Evolutionary conservation across 208 protist genomes (phyloP).

Genomic region (Strigomonas oncopelti): DNA sequence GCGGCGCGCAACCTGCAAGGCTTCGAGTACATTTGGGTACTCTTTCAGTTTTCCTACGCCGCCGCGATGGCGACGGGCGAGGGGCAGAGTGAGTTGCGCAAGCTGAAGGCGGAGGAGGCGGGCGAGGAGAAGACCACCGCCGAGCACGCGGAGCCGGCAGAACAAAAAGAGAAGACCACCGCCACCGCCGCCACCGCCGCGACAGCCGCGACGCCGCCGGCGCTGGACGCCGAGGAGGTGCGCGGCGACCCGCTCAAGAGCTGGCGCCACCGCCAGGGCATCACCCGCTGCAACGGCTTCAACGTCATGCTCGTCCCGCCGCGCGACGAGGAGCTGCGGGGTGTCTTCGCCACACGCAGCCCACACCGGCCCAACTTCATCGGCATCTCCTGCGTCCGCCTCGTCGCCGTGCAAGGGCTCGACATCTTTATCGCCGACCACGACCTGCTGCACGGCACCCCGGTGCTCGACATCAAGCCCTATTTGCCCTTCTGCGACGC

Average conservation of each 20-base stretch:
- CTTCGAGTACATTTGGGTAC: slow-evolving; percentile 89
- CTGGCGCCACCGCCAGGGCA: slow-evolving; percentile 52
- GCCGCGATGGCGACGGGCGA: slow-evolving; percentile 56
- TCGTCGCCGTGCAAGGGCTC: slow-evolving; percentile 75
- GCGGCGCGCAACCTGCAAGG: slow-evolving; percentile 70
- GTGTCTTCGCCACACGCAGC: slow-evolving; percentile 89
- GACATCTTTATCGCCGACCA: slow-evolving; percentile 88
- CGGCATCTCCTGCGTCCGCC: slow-evolving; percentile 79
- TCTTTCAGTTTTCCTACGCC: slow-evolving; percentile 88
- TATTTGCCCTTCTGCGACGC: slow-evolving; percentile 90
- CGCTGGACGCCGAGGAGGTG: background rate
- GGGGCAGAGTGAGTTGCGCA: slow-evolving; percentile 35
- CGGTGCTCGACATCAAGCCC: slow-evolving; percentile 96
- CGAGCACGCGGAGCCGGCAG: background rate
- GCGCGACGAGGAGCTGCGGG: slow-evolving; percentile 69
- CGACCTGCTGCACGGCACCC: slow-evolving; percentile 94
- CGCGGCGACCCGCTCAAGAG: slow-evolving; percentile 14
- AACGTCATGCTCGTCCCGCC: slow-evolving; percentile 85
- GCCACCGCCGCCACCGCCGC: background rate
- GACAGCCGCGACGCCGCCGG: background rate
- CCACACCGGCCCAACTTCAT: slow-evolving; percentile 91
- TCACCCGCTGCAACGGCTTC: slow-evolving; percentile 56
- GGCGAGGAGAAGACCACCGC: background rate
- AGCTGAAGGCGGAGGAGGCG: slow-evolving; percentile 14
- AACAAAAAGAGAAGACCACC: background rate